Percentiles rank a stretch among this genome's conserved stretches.
phyloP scores from a whole-genome alignment of 306 rosid species.

The Trichosanthes truncata region DNA sequence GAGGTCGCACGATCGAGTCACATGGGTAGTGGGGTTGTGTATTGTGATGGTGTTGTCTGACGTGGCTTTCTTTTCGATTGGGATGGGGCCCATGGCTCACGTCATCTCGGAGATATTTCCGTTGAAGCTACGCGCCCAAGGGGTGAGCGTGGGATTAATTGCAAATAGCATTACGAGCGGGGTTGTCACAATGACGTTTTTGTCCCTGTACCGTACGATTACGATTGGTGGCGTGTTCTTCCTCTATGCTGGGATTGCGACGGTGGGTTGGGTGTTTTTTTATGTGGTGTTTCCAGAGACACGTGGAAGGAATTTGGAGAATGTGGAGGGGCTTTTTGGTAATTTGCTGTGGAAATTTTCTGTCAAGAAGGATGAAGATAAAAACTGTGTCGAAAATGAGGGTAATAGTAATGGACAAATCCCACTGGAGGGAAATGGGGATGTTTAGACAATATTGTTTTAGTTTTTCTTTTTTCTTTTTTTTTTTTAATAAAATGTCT shows the following conservation, averaged over 20 bases:
- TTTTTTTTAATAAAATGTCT: too few relatives aligned
- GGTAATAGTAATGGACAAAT: too few relatives aligned
- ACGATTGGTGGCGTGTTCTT: constrained; percentile 70
- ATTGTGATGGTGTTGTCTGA: constrained; percentile 26
- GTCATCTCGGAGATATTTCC: constrained; percentile 72
- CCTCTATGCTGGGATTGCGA: constrained; percentile 34
- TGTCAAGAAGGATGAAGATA: not conserved
- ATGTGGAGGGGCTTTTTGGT: constrained; percentile 69
- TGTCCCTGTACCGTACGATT: constrained; percentile 40
- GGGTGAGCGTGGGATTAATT: constrained; percentile 47
- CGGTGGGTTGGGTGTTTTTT: constrained; percentile 40
- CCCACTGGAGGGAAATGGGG: not conserved
- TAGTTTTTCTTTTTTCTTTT: too few relatives aligned
- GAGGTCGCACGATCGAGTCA: not conserved
- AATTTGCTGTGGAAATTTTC: constrained; percentile 19
- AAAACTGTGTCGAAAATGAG: not conserved
- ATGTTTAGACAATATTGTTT: too few relatives aligned
- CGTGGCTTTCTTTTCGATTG: constrained; percentile 65
- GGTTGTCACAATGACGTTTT: constrained; percentile 53
- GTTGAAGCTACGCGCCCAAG: constrained; percentile 67
- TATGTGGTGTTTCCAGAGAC: constrained; percentile 63
- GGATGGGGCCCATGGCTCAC: constrained; percentile 71
- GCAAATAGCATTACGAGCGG: constrained; percentile 48
- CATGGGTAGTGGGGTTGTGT: constrained; percentile 53
- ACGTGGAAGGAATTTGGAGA: constrained; percentile 59